phyloP scores from a whole-genome alignment of 306 rosid genomes.

The Quercus robur region DNA sequence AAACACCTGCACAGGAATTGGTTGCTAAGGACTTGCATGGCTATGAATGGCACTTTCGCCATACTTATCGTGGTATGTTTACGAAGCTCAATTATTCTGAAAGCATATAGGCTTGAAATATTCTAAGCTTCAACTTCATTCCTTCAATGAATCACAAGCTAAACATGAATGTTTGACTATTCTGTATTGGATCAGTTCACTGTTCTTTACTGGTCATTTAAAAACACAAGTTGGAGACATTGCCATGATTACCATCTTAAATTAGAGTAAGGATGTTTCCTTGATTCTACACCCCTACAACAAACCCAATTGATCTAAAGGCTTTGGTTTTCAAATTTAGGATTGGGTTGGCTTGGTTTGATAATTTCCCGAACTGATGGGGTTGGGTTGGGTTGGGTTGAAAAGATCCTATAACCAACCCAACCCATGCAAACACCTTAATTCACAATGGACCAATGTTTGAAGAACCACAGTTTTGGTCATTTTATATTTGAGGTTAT shows the following conservation, averaged over 20 bases:
- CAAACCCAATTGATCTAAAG: not conserved
- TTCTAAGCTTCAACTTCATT: not conserved
- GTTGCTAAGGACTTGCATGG: constrained; percentile 70
- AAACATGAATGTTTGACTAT: not conserved
- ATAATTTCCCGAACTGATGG: too few relatives aligned
- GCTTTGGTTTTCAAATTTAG: too few relatives aligned
- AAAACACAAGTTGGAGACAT: not conserved
- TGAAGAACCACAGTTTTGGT: not conserved
- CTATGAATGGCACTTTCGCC: constrained; percentile 63
- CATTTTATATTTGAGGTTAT: not conserved
- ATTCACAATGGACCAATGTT: not conserved
- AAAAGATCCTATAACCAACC: too few relatives aligned
- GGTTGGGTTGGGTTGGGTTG: too few relatives aligned
- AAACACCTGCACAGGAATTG: constrained; percentile 54
- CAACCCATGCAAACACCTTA: too few relatives aligned
- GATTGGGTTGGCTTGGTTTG: too few relatives aligned
- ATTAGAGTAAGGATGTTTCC: not conserved
- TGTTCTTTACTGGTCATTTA: not conserved
- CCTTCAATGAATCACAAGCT: not conserved
- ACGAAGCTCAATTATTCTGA: not conserved
- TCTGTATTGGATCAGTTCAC: not conserved
- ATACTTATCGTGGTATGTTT: constrained; percentile 55
- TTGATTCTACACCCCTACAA: not conserved
- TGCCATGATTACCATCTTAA: not conserved
- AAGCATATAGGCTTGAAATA: not conserved